These are phyloP conservation scores for Stephania yunnanensis DNA, from an alignment of 164 flowering plant genomes.

Conservation along the genomic window DNA sequence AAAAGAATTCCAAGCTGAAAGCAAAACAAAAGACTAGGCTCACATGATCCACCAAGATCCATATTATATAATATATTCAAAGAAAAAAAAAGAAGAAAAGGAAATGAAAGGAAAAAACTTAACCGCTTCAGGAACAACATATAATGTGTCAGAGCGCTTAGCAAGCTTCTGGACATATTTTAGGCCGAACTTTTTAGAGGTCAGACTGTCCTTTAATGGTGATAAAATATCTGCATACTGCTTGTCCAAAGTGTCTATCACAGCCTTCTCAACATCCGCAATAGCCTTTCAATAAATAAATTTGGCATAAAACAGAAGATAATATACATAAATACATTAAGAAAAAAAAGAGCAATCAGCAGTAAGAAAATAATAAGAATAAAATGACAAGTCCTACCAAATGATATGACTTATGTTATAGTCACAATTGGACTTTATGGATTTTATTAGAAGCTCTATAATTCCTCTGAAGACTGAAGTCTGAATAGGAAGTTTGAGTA, in stretches of 20 bases:
- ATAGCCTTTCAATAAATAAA: constrained; percentile 49
- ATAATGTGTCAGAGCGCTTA: constrained; percentile 50
- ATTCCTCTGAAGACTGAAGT: not conserved
- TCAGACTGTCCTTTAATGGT: constrained; percentile 72
- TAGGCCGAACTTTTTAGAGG: constrained; percentile 69
- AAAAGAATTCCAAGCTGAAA: constrained; percentile 75
- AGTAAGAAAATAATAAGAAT: not conserved
- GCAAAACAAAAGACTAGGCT: constrained; percentile 12
- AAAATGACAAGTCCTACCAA: not conserved
- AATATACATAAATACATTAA: not conserved
- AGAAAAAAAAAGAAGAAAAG: not conserved
- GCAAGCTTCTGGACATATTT: constrained; percentile 90
- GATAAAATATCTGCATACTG: constrained; percentile 84
- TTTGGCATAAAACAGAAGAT: constrained; percentile 12
- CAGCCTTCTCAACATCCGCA: constrained; percentile 87
- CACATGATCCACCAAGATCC: not conserved
- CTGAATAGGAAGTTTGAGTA: not conserved
- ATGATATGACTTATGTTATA: not conserved
- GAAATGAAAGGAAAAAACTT: constrained; percentile 1
- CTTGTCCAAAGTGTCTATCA: constrained; percentile 80
- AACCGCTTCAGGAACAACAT: constrained; percentile 75
- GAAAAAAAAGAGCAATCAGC: not conserved
- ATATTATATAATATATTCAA: not conserved
- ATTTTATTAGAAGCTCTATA: not conserved
- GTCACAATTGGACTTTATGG: not conserved